Evolutionary conservation across 148 eudicot species (phyloP), one percentile per base, ranked within the genome.

Genomic region (Rhododendron ovatum): DNA sequence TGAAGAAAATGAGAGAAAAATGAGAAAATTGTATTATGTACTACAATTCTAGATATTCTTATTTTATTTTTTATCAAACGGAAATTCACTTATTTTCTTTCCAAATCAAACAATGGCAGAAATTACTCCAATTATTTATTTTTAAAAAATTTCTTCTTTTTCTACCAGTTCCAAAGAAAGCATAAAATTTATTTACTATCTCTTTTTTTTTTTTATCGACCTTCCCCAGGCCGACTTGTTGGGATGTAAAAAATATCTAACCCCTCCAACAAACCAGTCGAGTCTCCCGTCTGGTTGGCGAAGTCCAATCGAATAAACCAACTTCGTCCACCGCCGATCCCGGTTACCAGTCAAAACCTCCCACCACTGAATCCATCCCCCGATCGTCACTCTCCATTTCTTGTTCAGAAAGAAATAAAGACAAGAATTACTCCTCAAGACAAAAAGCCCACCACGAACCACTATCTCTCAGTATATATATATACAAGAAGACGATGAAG

Each of bases 321-420:
- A 24, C 18, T 15, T 5, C 39, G 17, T 59, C 50, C 63, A 83
- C 85, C 83, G 85, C 78, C 88, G 82, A 1, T 30, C 5, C 88
- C 86, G 88, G 85, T 87, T 24, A 45, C 88, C 88, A 47, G 88
- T 87, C 81, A 87, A 73, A 41, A 47, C 85, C 30, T 81, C 65
- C 55, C 7, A 82, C 8, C 65, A 59, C 61, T 55, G 3, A 14
- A 59, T 20, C n/a, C 65, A 17, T 1, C n/a, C 14, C 7, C 41
- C 43, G 9, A 5, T 11, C 10, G 9, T 9, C 48, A 22, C 39
- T 33, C 24, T 3, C 39, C 61, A 11, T 87, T 87, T 87, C 88
- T 87, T 87, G 88, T 1, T 4, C 51, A 65, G 78, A 77, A 87
- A 87, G 88, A 87, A 41, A 82, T 20, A 9, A 11, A 35, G 47